A percentile compares a stretch with the other conserved stretches of the same genome.
Evolutionary conservation across 441 rosid genomes (phyloP).

Genomic region (Pelargonium cotyledonis): DNA sequence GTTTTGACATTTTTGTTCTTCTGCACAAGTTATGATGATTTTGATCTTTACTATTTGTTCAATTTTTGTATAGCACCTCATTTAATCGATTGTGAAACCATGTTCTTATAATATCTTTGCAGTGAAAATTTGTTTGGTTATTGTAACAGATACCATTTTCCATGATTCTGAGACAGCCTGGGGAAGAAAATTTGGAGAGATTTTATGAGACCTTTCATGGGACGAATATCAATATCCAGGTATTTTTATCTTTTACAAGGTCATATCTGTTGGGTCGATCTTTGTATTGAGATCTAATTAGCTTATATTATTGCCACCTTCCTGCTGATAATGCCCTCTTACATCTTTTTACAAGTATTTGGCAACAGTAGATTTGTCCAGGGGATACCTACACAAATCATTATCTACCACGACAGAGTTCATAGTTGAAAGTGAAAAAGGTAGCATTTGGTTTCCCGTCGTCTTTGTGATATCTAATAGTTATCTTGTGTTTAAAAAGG

Average conservation of each 20-base stretch:
- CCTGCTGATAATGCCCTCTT: slow-evolving; percentile 7
- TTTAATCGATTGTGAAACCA: background rate
- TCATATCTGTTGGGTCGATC: background rate
- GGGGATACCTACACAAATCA: slow-evolving; percentile 80
- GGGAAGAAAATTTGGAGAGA: slow-evolving; percentile 46
- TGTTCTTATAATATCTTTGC: background rate
- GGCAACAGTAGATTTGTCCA: slow-evolving; percentile 57
- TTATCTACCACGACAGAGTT: slow-evolving; percentile 62
- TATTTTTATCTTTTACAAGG: slow-evolving; percentile 16
- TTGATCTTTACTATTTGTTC: background rate
- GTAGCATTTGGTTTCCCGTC: slow-evolving; percentile 24
- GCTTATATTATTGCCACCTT: background rate
- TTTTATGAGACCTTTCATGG: slow-evolving; percentile 89
- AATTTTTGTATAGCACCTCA: background rate
- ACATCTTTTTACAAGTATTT: slow-evolving; percentile 31
- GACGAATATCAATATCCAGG: slow-evolving; percentile 72
- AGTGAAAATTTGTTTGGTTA: slow-evolving; percentile 4
- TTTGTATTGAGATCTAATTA: background rate
- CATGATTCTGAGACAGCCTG: slow-evolving; percentile 37
- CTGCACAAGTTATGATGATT: background rate
- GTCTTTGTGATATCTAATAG: background rate
- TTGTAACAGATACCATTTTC: slow-evolving; percentile 68
- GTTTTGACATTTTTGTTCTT: background rate
- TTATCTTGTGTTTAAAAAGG: slow-evolving; percentile 8
- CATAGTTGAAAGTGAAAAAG: slow-evolving; percentile 63